Percentiles rank a stretch among this genome's conserved stretches.
Evolutionary conservation across 2,329 filamentous ascomycete genomes (phyloP).

Genomic region (Coleophoma eucalyptorum): DNA sequence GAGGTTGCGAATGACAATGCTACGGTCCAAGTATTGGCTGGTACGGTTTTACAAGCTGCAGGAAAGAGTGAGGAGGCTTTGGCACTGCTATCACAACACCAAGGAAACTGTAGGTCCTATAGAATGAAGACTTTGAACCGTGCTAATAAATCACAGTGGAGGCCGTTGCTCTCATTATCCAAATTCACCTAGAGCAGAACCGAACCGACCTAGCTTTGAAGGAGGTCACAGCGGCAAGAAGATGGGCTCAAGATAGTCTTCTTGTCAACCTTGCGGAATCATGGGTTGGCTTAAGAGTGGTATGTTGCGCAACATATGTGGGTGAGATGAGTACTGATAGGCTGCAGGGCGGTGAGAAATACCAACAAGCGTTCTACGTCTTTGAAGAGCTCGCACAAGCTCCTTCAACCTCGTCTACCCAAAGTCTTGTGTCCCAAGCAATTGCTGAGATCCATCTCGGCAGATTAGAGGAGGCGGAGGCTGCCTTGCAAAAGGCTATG

Average conservation of each 20-base stretch:
- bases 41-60: slow-evolving; percentile 75
- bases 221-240: slow-evolving; percentile 79
- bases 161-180: slow-evolving; percentile 81
- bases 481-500: slow-evolving; percentile 76
- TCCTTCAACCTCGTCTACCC: slow-evolving; percentile 71
- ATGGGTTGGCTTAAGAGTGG: slow-evolving; percentile 87
- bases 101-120: slow-evolving; percentile 68
- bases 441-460: slow-evolving; percentile 90
- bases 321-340: neutral
- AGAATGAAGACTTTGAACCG: too few species aligned
- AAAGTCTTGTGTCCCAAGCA: slow-evolving; percentile 80
- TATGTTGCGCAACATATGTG: slow-evolving; percentile 37
- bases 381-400: slow-evolving; percentile 94
- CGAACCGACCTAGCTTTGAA: slow-evolving; percentile 86
- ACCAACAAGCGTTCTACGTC: slow-evolving; percentile 96
- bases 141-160: slow-evolving; percentile 44
- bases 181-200: slow-evolving; percentile 91
- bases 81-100: slow-evolving; percentile 73
- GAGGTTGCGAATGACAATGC: slow-evolving; percentile 67
- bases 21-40: slow-evolving; percentile 76
- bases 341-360: slow-evolving; percentile 81
- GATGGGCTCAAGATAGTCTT: slow-evolving; percentile 93
- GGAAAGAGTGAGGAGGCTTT: slow-evolving; percentile 86
- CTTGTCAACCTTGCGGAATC: slow-evolving; percentile 93
- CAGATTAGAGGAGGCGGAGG: slow-evolving; percentile 82